Evolutionary conservation across 331 rosid species (phyloP), one percentile per base, ranked within the genome.

Genomic region (Rosa hybrid): DNA sequence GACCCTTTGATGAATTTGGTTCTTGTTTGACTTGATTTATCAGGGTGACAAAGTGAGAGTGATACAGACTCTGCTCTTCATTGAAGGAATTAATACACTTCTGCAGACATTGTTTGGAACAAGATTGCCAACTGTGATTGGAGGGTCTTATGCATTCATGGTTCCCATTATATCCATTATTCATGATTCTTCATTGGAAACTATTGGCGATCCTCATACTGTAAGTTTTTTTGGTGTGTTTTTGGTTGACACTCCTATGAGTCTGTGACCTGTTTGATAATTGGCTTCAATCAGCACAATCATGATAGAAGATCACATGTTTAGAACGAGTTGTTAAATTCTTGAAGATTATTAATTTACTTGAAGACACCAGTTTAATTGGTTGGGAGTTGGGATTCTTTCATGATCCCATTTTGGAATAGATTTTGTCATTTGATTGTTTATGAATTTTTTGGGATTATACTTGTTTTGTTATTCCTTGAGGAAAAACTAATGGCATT

Each of bases 141-240:
- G 99, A 77, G 99, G 99, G n/a, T 96, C 98, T 64, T 96, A 90
- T 78, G 98, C 99, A 51, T 93, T 89, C 84, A 96, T 96, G 99
- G 95, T 93, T 74, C 99, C 99, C 51, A 90, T 96, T 42, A 93
- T 96, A 78, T 96, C 99, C 48, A 96, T 96, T 8, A 86, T 93
- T 73, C 99, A 93, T 59, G 99, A 96, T 73, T 81, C 97, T 0
- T 85, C 91, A 48, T 81, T 96, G 81, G 73, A 84, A 18, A 84
- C 78, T 18, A 90, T 96, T 11, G 88, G 81, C 60, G 92, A 96
- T 81, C 88, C 92, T 42, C 98, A 88, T 81, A 64, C 84, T 89
- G 99, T 96, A 82, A 80, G 94, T 82, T 62, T 45, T 16, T 71
- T n/a, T 27, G 13, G 51, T 85, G 75, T 68, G 48, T 34, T 71